Conservation (phyloP, 768 basidiomycete genomes). For the Hygrocybe punicea region DNA sequence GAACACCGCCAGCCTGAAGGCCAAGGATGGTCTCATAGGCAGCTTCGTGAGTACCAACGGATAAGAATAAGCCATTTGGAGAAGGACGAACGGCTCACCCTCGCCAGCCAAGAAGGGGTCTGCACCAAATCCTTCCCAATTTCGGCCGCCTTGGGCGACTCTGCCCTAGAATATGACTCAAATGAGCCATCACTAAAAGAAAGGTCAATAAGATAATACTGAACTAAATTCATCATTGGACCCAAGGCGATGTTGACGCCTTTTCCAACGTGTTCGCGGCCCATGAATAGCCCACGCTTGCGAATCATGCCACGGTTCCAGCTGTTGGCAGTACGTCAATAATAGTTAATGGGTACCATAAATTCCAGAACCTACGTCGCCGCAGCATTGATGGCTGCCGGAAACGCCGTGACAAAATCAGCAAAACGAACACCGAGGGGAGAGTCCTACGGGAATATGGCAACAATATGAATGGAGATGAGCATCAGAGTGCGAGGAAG, state of each 20-base stretch:
- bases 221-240: constrained; percentile 86
- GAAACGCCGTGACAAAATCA: constrained; percentile 75
- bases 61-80: background rate
- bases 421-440: constrained; percentile 76
- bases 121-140: constrained; percentile 95
- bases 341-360: background rate
- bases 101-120: constrained; percentile 88
- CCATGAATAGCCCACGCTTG: constrained; percentile 72
- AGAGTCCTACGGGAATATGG: constrained; percentile 51
- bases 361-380: constrained; percentile 55
- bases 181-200: background rate
- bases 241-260: constrained; percentile 79
- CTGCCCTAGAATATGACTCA: background rate
- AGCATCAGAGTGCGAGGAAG: constrained; percentile 35
- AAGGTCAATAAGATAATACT: constrained; percentile 19
- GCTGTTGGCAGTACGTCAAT: constrained; percentile 30
- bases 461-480: no score
- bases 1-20: constrained; percentile 73
- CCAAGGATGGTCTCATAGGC: constrained; percentile 81
- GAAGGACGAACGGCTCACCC: constrained; percentile 1
- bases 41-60: constrained; percentile 13
- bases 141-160: constrained; percentile 73
- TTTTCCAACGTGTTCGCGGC: constrained; percentile 75
- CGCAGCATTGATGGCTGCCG: constrained; percentile 79
- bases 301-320: constrained; percentile 80